Conservation (phyloP, 1,284 basidiomycete genomes). For the Vanrija pseudolonga region DNA sequence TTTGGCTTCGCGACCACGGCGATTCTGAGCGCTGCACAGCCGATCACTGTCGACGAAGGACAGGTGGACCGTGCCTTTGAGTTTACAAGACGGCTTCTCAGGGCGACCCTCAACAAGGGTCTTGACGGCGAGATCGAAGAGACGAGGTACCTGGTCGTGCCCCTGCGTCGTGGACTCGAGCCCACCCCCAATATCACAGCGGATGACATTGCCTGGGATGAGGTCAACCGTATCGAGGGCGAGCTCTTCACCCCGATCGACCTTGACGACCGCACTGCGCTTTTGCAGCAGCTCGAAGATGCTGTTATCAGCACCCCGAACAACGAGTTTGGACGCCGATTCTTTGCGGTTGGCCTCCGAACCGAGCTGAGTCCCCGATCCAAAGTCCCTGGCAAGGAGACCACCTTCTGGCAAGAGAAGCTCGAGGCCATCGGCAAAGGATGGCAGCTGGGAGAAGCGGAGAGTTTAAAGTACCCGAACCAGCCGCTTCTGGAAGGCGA, state of each 20-base stretch:
- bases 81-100: conserved; percentile 28
- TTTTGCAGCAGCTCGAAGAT: conserved; percentile 19
- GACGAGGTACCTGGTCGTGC: conserved; percentile 29
- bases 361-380: conserved; percentile 28
- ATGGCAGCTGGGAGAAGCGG: neutral
- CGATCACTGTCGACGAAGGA: conserved; percentile 3
- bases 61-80: conserved; percentile 18
- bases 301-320: conserved; percentile 17
- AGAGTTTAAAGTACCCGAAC: neutral
- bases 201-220: conserved; percentile 35
- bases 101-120: conserved; percentile 28
- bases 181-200: neutral
- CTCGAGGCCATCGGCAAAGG: neutral
- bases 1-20: neutral
- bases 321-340: conserved; percentile 24
- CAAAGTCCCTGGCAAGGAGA: neutral
- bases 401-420: neutral
- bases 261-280: conserved; percentile 1
- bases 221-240: conserved; percentile 19
- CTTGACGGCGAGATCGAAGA: conserved; percentile 14
- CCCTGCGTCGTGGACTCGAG: conserved; percentile 10
- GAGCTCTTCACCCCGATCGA: conserved; percentile 10
- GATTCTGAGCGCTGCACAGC: neutral
- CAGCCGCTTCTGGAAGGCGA: conserved; percentile 28
- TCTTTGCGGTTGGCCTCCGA: conserved; percentile 18